Conservation (phyloP, 345 rosid genomes). For the Brassica carinata region DNA sequence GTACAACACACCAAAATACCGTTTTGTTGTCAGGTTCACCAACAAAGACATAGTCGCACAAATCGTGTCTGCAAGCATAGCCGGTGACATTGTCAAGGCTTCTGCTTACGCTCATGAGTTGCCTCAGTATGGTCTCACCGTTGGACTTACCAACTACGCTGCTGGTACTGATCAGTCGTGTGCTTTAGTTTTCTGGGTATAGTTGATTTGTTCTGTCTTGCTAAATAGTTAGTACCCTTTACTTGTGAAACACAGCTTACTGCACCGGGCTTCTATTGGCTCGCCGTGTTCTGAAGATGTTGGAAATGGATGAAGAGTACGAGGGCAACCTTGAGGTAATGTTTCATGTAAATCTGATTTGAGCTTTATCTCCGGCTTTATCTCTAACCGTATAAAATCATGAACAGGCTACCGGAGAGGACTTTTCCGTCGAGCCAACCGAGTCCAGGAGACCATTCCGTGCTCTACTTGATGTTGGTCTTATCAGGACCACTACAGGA, state of each 20-base stretch:
- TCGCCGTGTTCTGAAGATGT: constrained; percentile 63
- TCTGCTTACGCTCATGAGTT: constrained; percentile 72
- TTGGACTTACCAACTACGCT: constrained; percentile 73
- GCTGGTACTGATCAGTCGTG: constrained; percentile 49
- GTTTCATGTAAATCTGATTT: neutral
- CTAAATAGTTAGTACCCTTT: neutral
- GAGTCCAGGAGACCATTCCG: constrained; percentile 75
- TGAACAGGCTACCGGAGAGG: constrained; percentile 52
- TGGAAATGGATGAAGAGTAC: constrained; percentile 71
- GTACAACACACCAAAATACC: constrained; percentile 75
- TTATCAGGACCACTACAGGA: constrained; percentile 71
- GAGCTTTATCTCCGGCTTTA: too few species aligned
- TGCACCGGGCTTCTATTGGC: constrained; percentile 78
- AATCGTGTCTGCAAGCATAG: constrained; percentile 52
- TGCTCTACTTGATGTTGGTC: constrained; percentile 83
- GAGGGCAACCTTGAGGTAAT: constrained; percentile 70
- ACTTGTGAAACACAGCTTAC: constrained; percentile 46
- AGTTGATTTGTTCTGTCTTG: too few species aligned
- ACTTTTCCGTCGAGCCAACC: constrained; percentile 68
- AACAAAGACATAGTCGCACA: constrained; percentile 71
- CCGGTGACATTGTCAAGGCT: constrained; percentile 65
- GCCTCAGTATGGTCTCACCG: constrained; percentile 64
- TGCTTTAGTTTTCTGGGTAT: neutral
- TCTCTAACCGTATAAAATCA: neutral
- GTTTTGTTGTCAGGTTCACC: constrained; percentile 67